Base-by-base conservation (phyloP, 2,329 filamentous ascomycete species). In the Cladobotryum mycophilum region DNA sequence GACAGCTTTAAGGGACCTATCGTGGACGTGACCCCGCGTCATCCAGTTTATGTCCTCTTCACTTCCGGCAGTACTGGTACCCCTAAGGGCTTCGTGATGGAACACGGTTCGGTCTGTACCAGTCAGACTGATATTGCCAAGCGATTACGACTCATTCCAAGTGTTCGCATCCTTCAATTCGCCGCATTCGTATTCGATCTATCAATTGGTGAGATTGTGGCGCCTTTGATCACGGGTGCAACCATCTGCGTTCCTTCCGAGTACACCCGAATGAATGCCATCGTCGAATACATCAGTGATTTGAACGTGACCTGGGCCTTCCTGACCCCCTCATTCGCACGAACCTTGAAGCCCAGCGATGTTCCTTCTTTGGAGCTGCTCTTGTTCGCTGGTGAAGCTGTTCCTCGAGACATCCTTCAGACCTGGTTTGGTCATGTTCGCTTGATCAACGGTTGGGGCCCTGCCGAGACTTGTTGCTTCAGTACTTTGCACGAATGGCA, bases 241-340 rank as follows among this genome's bases (percentile, higher is more conserved):
- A 41, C 38, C 18, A 35, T n/a, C 42, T 60, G 58, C 15, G 45
- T 60, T 2, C 57, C 58, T 1, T 53, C 48, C 4, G 48, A 47
- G 47, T 43, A 47, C 9, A 41, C 9, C 12, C 51, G 49, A 14
- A 38, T 53, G 47, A 50, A 36, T 25, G 30, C 37, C 13, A 20
- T 53, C 13, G 15, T 43, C 4, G 15, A 30, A 8, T 45, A 36
- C n/a, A 53, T 53, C 5, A 18, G 8, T 3, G 25, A 47, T 3
- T 0, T 3, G 1, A 37, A 46, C 2, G 14, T 37, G 2, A 53
- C 36, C 4, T 50, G 33, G 20, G 43, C 48, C 14, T 13, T 43
- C 15, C 7, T 53, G 7, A 53, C 51, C 7, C 48, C 51, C 1
- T 42, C 51, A 2, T 1, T 53, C 7, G 42, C 40, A 2, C 4